Percentiles rank a stretch among this genome's conserved stretches.
Evolutionary conservation across 495 filamentous ascomycete genomes (phyloP).

Genomic region (Rusavskia elegans): DNA sequence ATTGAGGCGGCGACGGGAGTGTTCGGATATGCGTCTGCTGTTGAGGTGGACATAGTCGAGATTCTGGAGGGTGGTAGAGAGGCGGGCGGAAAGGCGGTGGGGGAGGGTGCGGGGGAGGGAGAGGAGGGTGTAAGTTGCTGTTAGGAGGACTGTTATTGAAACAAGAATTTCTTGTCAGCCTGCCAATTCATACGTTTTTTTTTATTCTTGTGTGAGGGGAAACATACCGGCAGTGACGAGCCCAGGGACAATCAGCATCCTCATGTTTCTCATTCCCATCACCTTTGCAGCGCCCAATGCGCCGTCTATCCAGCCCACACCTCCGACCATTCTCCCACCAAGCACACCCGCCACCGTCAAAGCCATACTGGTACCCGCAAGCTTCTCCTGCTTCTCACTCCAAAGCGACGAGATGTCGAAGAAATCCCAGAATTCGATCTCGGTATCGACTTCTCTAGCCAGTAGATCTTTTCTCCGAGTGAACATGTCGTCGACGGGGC

Average conservation of each 20-base stretch:
- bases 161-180: slow-evolving; percentile 20
- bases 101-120: slow-evolving; percentile 82
- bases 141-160: slow-evolving; percentile 40
- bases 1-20: slow-evolving; percentile 74
- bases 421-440: slow-evolving; percentile 83
- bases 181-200: neutral
- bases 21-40: slow-evolving; percentile 60
- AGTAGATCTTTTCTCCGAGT: slow-evolving; percentile 59
- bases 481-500: slow-evolving; percentile 76
- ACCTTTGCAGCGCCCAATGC: slow-evolving; percentile 62
- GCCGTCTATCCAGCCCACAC: slow-evolving; percentile 79
- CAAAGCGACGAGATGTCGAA: slow-evolving; percentile 71
- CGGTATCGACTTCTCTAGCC: slow-evolving; percentile 68
- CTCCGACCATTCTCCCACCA: slow-evolving; percentile 63
- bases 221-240: slow-evolving; percentile 60
- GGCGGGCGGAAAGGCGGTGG: slow-evolving; percentile 69
- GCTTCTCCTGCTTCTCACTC: slow-evolving; percentile 74
- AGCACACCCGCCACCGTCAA: slow-evolving; percentile 82
- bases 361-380: slow-evolving; percentile 83
- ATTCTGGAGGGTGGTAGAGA: slow-evolving; percentile 54
- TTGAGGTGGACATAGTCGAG: slow-evolving; percentile 91
- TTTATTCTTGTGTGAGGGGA: neutral
- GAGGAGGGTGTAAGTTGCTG: slow-evolving; percentile 61
- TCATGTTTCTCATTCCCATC: slow-evolving; percentile 68
- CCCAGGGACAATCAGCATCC: slow-evolving; percentile 68